phyloP scores from a whole-genome alignment of 192 early-diverging fungal genomes.

The Gaertneriomyces semiglobifer region DNA sequence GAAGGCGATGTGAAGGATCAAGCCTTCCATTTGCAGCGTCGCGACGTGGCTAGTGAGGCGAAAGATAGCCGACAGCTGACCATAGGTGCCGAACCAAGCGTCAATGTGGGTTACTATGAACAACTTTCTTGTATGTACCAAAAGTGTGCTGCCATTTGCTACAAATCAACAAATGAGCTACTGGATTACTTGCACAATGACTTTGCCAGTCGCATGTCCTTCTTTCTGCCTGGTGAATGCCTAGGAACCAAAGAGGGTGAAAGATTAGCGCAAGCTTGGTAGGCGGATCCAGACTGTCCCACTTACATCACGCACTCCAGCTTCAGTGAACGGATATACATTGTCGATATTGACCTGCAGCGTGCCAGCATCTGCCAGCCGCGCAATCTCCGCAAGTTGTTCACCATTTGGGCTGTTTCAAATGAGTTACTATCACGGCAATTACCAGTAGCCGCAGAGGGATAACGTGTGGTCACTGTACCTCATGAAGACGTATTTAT shows the following conservation, averaged over 20 bases:
- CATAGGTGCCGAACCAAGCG: too few relatives aligned
- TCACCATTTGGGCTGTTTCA: constrained; percentile 27
- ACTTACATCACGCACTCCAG: constrained; percentile 14
- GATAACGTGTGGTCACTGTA: neutral
- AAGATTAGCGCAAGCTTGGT: neutral
- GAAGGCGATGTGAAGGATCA: too few relatives aligned
- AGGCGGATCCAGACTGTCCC: neutral
- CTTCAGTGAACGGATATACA: constrained; percentile 39
- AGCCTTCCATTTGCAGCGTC: too few relatives aligned
- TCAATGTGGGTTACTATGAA: too few relatives aligned
- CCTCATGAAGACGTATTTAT: constrained; percentile 15
- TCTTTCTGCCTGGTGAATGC: constrained; percentile 39
- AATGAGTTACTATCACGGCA: neutral
- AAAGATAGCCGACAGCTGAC: too few relatives aligned
- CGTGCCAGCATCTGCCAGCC: constrained; percentile 33
- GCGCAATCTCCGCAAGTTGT: constrained; percentile 42
- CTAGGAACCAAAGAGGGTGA: neutral
- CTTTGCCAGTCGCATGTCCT: constrained; percentile 50
- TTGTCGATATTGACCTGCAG: constrained; percentile 43
- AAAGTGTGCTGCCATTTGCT: too few relatives aligned
- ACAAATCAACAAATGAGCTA: neutral
- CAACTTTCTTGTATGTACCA: too few relatives aligned
- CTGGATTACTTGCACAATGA: constrained; percentile 40
- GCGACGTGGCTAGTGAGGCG: too few relatives aligned
- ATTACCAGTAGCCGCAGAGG: neutral